Evolutionary conservation across 2,329 filamentous ascomycete genomes (phyloP).

Genomic region (Aspergillus sp.): DNA sequence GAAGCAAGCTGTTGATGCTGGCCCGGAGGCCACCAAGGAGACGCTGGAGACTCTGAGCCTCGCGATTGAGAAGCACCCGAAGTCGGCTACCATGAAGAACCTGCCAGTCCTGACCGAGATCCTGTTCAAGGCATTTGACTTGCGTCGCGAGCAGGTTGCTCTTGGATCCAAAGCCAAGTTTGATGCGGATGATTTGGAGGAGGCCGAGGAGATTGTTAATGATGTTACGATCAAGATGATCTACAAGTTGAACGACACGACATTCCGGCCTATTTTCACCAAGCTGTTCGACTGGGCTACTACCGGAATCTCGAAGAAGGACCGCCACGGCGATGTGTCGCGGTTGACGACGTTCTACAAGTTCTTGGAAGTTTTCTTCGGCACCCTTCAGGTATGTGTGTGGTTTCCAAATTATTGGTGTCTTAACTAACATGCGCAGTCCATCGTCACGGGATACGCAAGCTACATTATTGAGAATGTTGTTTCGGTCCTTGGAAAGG

Average conservation of each 20-base stretch:
- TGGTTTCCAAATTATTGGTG: not conserved
- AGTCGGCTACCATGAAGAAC: slow-evolving; percentile 75
- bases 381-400: slow-evolving; percentile 66
- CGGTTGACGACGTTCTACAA: slow-evolving; percentile 76
- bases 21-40: slow-evolving; percentile 66
- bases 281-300: slow-evolving; percentile 80
- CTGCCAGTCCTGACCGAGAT: slow-evolving; percentile 65
- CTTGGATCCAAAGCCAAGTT: slow-evolving; percentile 33
- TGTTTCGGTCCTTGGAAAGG: slow-evolving; percentile 57
- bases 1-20: slow-evolving; percentile 60
- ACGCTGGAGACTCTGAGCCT: slow-evolving; percentile 67
- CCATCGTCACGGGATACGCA: slow-evolving; percentile 89
- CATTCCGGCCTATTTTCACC: slow-evolving; percentile 88
- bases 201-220: slow-evolving; percentile 65
- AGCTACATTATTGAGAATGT: slow-evolving; percentile 78
- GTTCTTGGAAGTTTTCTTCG: slow-evolving; percentile 78
- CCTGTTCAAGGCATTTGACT: slow-evolving; percentile 54
- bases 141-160: slow-evolving; percentile 41
- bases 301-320: slow-evolving; percentile 60
- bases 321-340: slow-evolving; percentile 56
- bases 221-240: slow-evolving; percentile 82
- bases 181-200: slow-evolving; percentile 49
- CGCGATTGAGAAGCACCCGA: slow-evolving; percentile 74
- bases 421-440: slow-evolving; percentile 44
- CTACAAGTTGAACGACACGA: slow-evolving; percentile 91